A percentile compares a stretch with the other conserved stretches of the same genome.
phyloP scores from a whole-genome alignment of 1,284 basidiomycete genomes.

The Ceratobasidium sp. region DNA sequence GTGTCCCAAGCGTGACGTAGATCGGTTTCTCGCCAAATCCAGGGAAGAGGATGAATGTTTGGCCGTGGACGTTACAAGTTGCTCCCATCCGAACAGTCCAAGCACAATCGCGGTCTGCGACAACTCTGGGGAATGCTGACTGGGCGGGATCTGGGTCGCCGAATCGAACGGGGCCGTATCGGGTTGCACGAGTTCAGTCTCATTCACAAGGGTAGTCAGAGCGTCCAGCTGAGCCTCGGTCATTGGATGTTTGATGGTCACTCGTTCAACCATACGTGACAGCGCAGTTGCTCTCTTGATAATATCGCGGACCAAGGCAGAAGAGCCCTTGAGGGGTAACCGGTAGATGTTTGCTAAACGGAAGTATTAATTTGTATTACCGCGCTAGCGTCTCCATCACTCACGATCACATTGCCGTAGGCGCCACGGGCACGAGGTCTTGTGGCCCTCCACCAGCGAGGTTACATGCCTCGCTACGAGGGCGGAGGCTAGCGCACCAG shows the following conservation, averaged over 20 bases:
- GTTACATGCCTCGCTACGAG: constrained; percentile 77
- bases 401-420: constrained; percentile 79
- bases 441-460: constrained; percentile 75
- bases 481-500: constrained; percentile 69
- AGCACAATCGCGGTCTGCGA: constrained; percentile 49
- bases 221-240: constrained; percentile 57
- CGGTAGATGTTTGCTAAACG: constrained; percentile 70
- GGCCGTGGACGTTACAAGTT: constrained; percentile 14
- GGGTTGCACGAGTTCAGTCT: constrained; percentile 24
- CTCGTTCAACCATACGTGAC: constrained; percentile 65
- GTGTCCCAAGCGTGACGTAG: constrained; percentile 39
- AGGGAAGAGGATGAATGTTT: constrained; percentile 43
- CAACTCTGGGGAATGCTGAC: constrained; percentile 32
- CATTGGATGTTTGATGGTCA: constrained; percentile 77
- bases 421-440: constrained; percentile 84
- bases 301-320: constrained; percentile 69
- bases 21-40: constrained; percentile 30
- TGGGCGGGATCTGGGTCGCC: constrained; percentile 43
- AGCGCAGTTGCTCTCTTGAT: constrained; percentile 68
- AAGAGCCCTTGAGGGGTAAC: constrained; percentile 74
- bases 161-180: constrained; percentile 24
- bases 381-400: constrained; percentile 51
- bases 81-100: constrained; percentile 50
- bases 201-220: constrained; percentile 51
- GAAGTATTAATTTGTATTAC: not conserved